Evolutionary conservation across 75 land plant genomes (phyloP).

Genomic region (Sequoiadendron giganteum): DNA sequence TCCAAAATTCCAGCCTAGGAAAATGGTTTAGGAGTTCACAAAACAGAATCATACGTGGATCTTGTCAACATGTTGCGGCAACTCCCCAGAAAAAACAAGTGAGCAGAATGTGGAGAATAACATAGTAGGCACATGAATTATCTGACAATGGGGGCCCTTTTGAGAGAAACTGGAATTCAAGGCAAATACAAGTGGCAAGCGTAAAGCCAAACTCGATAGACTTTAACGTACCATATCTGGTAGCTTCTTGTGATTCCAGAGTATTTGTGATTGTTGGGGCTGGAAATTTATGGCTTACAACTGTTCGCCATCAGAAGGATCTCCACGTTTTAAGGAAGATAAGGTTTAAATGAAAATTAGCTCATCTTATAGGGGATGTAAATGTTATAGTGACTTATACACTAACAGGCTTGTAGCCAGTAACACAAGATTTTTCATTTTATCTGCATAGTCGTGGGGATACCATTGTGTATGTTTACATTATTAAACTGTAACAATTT

Average conservation of each 20-base stretch:
- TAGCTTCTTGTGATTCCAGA: neutral
- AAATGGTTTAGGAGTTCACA: no score
- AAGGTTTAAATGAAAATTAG: neutral
- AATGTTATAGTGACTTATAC: neutral
- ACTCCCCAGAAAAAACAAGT: neutral
- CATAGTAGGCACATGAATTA: no score
- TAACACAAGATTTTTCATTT: no score
- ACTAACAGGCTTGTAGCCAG: neutral
- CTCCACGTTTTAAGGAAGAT: neutral
- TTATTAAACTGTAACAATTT: neutral
- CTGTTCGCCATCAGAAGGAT: neutral
- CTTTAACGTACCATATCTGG: neutral
- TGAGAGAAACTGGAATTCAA: no score
- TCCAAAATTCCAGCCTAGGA: neutral
- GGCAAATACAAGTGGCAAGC: neutral
- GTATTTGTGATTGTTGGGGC: no score
- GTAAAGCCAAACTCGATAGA: neutral
- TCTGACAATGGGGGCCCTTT: no score
- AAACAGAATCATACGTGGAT: neutral
- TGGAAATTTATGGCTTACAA: no score
- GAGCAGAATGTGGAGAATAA: no score
- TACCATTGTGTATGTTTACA: neutral
- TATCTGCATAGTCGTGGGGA: neutral
- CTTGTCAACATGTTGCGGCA: neutral
- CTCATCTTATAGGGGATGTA: neutral